Evolutionary conservation across 2,329 filamentous ascomycete genomes (phyloP).

Genomic region (Neoascochyta sp.): DNA sequence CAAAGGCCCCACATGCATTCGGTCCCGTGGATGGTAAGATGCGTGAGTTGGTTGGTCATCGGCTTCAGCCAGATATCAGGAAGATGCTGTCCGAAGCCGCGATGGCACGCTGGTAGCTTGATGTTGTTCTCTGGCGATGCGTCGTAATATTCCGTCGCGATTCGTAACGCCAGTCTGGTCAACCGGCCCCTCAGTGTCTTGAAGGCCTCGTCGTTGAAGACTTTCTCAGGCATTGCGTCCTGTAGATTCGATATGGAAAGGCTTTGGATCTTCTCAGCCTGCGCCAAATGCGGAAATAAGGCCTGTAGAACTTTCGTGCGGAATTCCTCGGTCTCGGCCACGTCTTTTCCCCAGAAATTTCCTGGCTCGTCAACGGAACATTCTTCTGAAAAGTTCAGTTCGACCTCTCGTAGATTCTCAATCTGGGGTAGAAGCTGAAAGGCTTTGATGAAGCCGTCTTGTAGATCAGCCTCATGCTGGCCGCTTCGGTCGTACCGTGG

Average conservation of each 20-base stretch:
- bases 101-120: conserved; percentile 5
- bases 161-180: conserved; percentile 13
- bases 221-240: conserved; percentile 5
- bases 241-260: conserved; percentile 24
- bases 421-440: conserved; percentile 1
- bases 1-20: conserved; percentile 40
- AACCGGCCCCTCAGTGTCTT: conserved; percentile 10
- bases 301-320: conserved; percentile 6
- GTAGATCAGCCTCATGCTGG: conserved; percentile 1
- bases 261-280: conserved; percentile 4
- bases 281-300: conserved; percentile 4
- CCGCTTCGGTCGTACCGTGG: background rate
- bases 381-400: conserved; percentile 10
- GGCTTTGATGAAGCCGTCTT: conserved; percentile 3
- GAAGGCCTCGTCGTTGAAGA: conserved; percentile 15
- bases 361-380: conserved; percentile 5
- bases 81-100: conserved; percentile 18
- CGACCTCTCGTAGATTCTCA: conserved; percentile 5
- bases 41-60: conserved; percentile 17
- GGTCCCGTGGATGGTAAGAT: conserved; percentile 41
- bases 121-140: conserved; percentile 11
- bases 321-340: conserved; percentile 8
- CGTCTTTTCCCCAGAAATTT: conserved; percentile 1
- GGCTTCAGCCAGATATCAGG: conserved; percentile 19
- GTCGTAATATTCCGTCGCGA: conserved; percentile 16